Evolutionary conservation across 306 rosid species (phyloP).

Genomic region (Begonia fuchsioides): DNA sequence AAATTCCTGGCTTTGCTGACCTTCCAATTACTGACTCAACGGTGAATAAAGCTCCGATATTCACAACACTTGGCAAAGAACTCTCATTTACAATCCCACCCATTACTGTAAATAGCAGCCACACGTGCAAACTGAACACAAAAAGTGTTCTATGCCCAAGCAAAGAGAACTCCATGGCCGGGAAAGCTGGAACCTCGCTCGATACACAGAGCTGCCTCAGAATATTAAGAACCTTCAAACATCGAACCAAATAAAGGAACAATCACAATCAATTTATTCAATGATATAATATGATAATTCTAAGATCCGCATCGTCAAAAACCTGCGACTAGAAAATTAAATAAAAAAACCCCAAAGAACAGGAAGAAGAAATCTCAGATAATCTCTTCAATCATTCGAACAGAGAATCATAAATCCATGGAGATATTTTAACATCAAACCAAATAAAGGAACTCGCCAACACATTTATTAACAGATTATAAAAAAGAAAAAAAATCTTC

Average conservation of each 20-base stretch:
- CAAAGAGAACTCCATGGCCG: slow-evolving; percentile 23
- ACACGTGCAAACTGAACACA: slow-evolving; percentile 26
- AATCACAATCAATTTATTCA: too few relatives aligned
- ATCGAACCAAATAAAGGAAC: too few relatives aligned
- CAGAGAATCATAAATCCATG: too few relatives aligned
- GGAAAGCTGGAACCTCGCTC: slow-evolving; percentile 7
- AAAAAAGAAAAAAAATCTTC: too few relatives aligned
- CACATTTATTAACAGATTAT: too few relatives aligned
- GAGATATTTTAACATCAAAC: slow-evolving; percentile 2
- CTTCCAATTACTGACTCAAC: slow-evolving; percentile 21
- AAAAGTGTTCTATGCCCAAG: slow-evolving; percentile 11
- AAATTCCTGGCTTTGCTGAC: slow-evolving; percentile 11
- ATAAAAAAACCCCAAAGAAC: too few relatives aligned
- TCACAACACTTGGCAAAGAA: slow-evolving; percentile 30
- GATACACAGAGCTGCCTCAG: slow-evolving; percentile 7
- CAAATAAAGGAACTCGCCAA: slow-evolving; percentile 9
- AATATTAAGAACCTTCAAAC: slow-evolving; percentile 18
- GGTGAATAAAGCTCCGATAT: slow-evolving; percentile 52
- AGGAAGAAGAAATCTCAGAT: too few relatives aligned
- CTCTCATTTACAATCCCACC: slow-evolving; percentile 29
- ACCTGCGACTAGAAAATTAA: too few relatives aligned
- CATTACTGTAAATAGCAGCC: slow-evolving; percentile 31
- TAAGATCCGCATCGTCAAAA: too few relatives aligned
- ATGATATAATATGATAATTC: too few relatives aligned
- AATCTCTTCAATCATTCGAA: too few relatives aligned